Evolutionary conservation across 2,329 filamentous ascomycete species (phyloP).

Genomic region (Cladophialophora chaetospira): DNA sequence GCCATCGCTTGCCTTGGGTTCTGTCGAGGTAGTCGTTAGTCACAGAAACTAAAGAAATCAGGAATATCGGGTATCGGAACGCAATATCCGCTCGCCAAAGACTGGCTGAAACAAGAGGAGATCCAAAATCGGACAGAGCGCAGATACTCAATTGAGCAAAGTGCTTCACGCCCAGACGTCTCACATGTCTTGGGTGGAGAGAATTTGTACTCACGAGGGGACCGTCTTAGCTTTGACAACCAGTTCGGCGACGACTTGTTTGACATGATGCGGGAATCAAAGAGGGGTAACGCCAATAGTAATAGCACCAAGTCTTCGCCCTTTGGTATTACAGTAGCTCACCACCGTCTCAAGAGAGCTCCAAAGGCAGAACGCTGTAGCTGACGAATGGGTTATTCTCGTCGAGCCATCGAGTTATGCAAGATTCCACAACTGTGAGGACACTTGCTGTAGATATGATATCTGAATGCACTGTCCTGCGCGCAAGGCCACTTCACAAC

Average conservation of each 20-base stretch:
- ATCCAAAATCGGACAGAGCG: not conserved
- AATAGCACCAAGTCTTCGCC: not conserved
- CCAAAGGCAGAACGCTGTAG: not conserved
- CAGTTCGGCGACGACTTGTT: slow-evolving; percentile 21
- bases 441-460: not conserved
- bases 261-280: slow-evolving; percentile 12
- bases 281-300: slow-evolving; percentile 3
- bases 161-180: not conserved
- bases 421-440: slow-evolving; percentile 11
- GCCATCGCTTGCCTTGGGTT: not conserved
- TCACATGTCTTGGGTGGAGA: not conserved
- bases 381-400: not conserved
- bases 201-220: not conserved
- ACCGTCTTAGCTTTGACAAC: slow-evolving; percentile 16
- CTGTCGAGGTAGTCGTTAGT: not conserved
- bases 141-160: not conserved
- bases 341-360: not conserved
- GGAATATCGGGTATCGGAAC: not conserved
- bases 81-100: not conserved
- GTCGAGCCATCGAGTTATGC: not conserved
- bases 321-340: not conserved
- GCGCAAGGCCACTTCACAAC: not conserved
- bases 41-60: not conserved
- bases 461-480: not conserved
- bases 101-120: not conserved